phyloP scores from a whole-genome alignment of 2,329 filamentous ascomycete species.

The Penicillium sp. region DNA sequence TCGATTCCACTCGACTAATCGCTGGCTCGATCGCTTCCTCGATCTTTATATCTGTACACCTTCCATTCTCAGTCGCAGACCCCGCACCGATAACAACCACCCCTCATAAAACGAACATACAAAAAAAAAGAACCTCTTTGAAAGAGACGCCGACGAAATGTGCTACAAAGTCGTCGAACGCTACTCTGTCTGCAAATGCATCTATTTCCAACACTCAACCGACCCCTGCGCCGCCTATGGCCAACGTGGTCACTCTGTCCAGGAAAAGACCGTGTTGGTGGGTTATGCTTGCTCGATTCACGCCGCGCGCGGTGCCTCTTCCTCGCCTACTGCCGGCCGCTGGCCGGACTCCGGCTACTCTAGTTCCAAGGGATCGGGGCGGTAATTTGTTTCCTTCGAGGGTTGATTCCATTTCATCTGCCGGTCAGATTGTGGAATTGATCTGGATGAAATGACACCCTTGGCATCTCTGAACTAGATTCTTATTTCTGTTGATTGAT shows the following conservation, averaged over 20 bases:
- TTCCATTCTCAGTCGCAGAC: not conserved
- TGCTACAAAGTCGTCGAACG: constrained; percentile 84
- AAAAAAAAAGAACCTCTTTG: not conserved
- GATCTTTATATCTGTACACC: not conserved
- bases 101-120: not conserved
- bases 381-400: not conserved
- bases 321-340: constrained; percentile 9
- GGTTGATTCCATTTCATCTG: not conserved
- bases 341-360: constrained; percentile 29
- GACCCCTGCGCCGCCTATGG: constrained; percentile 78
- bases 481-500: not conserved
- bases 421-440: not conserved
- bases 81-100: not conserved
- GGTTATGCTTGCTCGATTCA: constrained; percentile 74
- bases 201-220: constrained; percentile 84
- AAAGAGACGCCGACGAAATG: constrained; percentile 57
- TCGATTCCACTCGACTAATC: not conserved
- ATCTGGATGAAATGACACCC: not conserved
- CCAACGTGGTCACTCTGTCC: constrained; percentile 67
- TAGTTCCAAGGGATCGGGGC: constrained; percentile 23
- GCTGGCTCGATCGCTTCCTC: not conserved
- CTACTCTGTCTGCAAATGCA: constrained; percentile 81
- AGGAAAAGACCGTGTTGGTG: constrained; percentile 75
- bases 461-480: not conserved
- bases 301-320: constrained; percentile 18